Percentiles rank a stretch among this genome's conserved stretches.
These are phyloP conservation scores for Alnus glutinosa DNA, from an alignment of 306 rosid genomes.

Conservation along the genomic window DNA sequence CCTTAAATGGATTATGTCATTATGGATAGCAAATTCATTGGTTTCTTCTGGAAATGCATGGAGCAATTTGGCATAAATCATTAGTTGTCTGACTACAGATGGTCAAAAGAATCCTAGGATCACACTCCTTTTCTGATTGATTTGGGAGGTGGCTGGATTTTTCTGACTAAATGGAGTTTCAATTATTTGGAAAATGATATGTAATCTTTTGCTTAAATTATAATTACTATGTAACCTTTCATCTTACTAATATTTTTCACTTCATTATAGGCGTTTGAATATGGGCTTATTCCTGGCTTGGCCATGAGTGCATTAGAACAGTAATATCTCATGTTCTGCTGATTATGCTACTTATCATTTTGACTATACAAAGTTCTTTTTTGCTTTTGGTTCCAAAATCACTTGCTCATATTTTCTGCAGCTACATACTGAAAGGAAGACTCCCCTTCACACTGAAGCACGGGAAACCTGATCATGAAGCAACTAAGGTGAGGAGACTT, in stretches of 20 bases:
- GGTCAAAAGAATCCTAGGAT: slow-evolving; percentile 1
- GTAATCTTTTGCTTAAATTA: neutral
- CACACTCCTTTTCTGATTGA: slow-evolving; percentile 5
- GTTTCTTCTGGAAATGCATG: neutral
- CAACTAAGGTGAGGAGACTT: slow-evolving; percentile 67
- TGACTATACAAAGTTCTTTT: slow-evolving; percentile 3
- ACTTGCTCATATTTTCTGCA: slow-evolving; percentile 38
- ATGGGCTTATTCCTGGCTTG: slow-evolving; percentile 88
- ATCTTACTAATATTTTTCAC: slow-evolving; percentile 23
- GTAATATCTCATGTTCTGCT: slow-evolving; percentile 55
- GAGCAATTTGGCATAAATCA: slow-evolving; percentile 1
- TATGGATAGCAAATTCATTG: slow-evolving; percentile 3
- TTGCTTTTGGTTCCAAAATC: slow-evolving; percentile 15
- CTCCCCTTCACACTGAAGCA: slow-evolving; percentile 77
- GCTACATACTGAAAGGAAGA: slow-evolving; percentile 86
- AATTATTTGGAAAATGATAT: neutral
- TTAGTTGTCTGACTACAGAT: slow-evolving; percentile 3
- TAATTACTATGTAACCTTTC: slow-evolving; percentile 18
- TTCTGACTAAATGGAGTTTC: neutral
- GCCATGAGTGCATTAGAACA: slow-evolving; percentile 84
- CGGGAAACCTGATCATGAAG: slow-evolving; percentile 90
- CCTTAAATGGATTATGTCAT: slow-evolving; percentile 8
- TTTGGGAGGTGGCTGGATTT: neutral
- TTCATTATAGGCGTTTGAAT: slow-evolving; percentile 70
- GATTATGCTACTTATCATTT: slow-evolving; percentile 19